Conservation (phyloP, 2,329 filamentous ascomycete genomes). For the Fusarium sp. region DNA sequence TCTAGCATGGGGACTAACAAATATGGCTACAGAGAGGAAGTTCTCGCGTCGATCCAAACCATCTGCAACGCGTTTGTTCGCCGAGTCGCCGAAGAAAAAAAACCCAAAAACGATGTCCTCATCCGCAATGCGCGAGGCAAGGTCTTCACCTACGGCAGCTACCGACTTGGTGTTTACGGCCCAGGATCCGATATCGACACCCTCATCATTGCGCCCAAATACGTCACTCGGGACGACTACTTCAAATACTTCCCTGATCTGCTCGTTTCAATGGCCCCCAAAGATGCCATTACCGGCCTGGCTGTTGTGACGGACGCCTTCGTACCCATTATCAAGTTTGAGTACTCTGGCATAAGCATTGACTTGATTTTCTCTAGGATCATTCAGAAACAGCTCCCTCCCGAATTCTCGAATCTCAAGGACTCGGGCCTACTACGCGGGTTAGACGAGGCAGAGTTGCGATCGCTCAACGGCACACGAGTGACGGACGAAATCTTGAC, state of each 20-base stretch:
- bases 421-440: constrained; percentile 87
- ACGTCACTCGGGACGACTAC: constrained; percentile 88
- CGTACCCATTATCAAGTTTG: constrained; percentile 97
- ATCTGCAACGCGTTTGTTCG: constrained; percentile 89
- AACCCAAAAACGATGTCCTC: constrained; percentile 74
- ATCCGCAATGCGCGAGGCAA: constrained; percentile 87
- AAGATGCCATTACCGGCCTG: constrained; percentile 83
- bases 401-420: constrained; percentile 72
- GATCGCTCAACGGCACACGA: constrained; percentile 90
- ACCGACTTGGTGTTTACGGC: constrained; percentile 89
- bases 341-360: constrained; percentile 89
- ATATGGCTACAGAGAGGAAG: constrained; percentile 50
- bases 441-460: constrained; percentile 83
- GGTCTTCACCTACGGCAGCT: constrained; percentile 96
- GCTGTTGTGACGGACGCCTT: constrained; percentile 87
- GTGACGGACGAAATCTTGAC: constrained; percentile 92
- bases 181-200: constrained; percentile 99
- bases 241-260: constrained; percentile 87
- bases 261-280: constrained; percentile 76
- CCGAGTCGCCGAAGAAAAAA: constrained; percentile 76
- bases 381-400: constrained; percentile 72
- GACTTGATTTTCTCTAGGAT: constrained; percentile 90
- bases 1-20: constrained; percentile 13
- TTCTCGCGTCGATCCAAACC: constrained; percentile 77
- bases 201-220: constrained; percentile 87